Percentiles rank a stretch among this genome's conserved stretches.
These are phyloP conservation scores for Colletotrichum eremochloae DNA, from an alignment of 2,329 filamentous ascomycete genomes.

Conservation along the genomic window DNA sequence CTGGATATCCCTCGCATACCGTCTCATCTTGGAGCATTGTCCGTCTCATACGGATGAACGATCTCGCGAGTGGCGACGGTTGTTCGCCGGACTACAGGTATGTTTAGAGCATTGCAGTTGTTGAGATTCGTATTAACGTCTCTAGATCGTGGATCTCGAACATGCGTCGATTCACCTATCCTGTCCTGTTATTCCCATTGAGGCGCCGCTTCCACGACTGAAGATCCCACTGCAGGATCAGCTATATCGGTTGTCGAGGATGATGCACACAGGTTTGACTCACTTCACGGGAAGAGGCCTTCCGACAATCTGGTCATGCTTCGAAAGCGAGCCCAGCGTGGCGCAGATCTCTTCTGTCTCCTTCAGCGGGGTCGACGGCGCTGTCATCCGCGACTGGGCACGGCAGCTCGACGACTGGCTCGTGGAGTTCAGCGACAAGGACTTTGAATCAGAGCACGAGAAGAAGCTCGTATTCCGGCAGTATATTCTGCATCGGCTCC, in stretches of 20 bases:
- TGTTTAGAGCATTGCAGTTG: background rate
- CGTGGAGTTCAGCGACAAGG: conserved; percentile 52
- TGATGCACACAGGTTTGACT: conserved; percentile 59
- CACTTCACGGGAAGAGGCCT: conserved; percentile 58
- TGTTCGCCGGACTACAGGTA: conserved; percentile 52
- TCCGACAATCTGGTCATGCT: conserved; percentile 59
- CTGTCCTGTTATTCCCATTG: conserved; percentile 56
- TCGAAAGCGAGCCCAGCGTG: conserved; percentile 43
- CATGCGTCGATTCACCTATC: conserved; percentile 58
- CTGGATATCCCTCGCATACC: conserved; percentile 59
- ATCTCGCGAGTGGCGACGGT: conserved; percentile 56
- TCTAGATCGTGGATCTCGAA: conserved; percentile 59
- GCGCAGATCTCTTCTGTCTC: conserved; percentile 44
- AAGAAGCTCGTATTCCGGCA: conserved; percentile 55
- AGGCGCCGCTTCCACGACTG: conserved; percentile 54
- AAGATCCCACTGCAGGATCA: conserved; percentile 56
- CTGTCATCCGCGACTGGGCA: conserved; percentile 59
- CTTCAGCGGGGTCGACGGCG: conserved; percentile 56
- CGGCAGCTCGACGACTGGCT: conserved; percentile 58
- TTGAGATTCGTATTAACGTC: background rate
- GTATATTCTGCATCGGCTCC: conserved; percentile 57
- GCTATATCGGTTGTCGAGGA: conserved; percentile 56
- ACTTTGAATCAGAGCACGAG: conserved; percentile 51
- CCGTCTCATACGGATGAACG: conserved; percentile 54
- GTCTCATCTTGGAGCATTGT: conserved; percentile 57